Evolutionary conservation across 148 eudicot genomes (phyloP).

Genomic region (Persicaria tinctoria): DNA sequence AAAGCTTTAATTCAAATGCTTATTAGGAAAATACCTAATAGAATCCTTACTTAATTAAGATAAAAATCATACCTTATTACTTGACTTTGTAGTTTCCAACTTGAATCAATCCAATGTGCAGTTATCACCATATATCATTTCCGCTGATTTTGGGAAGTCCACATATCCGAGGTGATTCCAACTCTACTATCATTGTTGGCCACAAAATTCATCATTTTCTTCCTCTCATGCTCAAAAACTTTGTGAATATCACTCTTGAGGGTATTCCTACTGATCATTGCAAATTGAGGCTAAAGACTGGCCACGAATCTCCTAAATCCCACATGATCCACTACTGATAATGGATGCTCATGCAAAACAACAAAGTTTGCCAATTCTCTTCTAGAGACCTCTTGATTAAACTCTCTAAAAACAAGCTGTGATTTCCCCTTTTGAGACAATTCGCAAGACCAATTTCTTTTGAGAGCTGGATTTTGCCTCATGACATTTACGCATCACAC

Average conservation of each 20-base stretch:
- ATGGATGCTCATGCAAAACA: neutral
- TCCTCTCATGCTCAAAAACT: neutral
- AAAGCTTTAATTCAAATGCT: neutral
- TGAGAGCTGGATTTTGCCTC: neutral
- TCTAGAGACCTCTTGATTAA: neutral
- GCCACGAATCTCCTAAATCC: neutral
- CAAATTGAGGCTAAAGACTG: neutral
- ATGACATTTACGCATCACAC: neutral
- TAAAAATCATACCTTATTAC: neutral
- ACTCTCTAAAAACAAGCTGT: neutral
- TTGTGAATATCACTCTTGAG: neutral
- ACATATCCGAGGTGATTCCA: neutral
- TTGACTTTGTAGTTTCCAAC: neutral
- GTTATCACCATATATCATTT: neutral
- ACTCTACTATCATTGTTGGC: neutral
- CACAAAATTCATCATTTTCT: neutral
- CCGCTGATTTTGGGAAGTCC: neutral
- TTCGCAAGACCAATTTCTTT: neutral
- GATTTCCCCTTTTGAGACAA: neutral
- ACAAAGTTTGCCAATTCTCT: neutral
- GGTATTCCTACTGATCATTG: neutral
- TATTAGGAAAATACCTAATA: no score
- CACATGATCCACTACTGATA: neutral
- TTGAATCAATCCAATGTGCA: neutral
- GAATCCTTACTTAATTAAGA: no score